These are phyloP conservation scores for Emergomyces africanus DNA, from an alignment of 2,329 filamentous ascomycete species.

Conservation along the genomic window DNA sequence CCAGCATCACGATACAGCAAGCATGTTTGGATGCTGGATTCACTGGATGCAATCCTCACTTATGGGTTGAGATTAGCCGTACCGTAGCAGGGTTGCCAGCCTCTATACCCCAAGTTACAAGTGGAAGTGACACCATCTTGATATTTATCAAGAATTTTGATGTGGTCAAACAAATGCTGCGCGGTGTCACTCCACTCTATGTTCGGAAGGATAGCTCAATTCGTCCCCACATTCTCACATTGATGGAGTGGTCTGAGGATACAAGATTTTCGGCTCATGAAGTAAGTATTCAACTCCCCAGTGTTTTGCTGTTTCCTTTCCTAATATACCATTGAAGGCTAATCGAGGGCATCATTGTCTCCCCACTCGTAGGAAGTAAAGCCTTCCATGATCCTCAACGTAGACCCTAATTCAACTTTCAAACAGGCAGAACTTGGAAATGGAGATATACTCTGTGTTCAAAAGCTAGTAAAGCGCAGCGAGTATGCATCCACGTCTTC, in stretches of 20 bases:
- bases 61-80: neutral
- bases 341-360: neutral
- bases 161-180: neutral
- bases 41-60: neutral
- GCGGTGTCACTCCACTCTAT: neutral
- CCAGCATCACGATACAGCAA: neutral
- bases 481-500: neutral
- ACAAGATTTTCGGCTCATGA: neutral
- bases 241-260: neutral
- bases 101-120: neutral
- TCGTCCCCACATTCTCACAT: neutral
- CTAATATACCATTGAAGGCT: neutral
- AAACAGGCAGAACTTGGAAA: neutral
- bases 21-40: neutral
- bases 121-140: neutral
- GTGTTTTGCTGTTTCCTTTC: neutral
- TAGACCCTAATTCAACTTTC: neutral
- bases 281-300: neutral
- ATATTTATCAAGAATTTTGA: slow-evolving; percentile 4
- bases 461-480: neutral
- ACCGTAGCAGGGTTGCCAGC: neutral
- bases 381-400: neutral
- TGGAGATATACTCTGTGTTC: neutral
- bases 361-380: neutral
- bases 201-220: neutral